Evolutionary conservation across 768 basidiomycete species (phyloP), one percentile per base, ranked within the genome.

Genomic region (Ramaria rubella): DNA sequence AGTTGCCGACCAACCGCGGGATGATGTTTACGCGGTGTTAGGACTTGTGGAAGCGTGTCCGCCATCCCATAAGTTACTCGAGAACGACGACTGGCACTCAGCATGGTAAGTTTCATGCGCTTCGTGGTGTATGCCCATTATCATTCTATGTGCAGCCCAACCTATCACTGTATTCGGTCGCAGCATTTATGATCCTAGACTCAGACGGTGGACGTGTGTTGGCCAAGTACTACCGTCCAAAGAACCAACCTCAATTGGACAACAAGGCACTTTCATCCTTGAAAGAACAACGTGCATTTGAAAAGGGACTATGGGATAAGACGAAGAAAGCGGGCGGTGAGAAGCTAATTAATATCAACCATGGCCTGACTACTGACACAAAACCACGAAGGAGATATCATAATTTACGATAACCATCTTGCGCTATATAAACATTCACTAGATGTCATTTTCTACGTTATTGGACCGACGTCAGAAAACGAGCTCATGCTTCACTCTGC

Each of bases 241-340:
- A 65, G 68, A 77, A 76, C 54, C 79, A 83, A 60, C 80, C 80
- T 0, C 72, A 79, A 40, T 77, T 82, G 70, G 75, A 88, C 71
- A 70, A 74, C 57, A 87, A 86, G 63, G 76, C 80, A 46, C 75
- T 87, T 26, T 72, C 76, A 14, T 81, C 82, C 5, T 68, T 92
- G 62, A 98, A 97, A 70, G 95, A 99, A 66, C 95, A 96, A 69
- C 86, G 90, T 52, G 81, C 85, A 8, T 97, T 97, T 68, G 96
- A 99, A 76, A 95, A 96, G 75, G 88, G 88, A 0, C 75, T 98
- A 31, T 95, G 85, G 81, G 86, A 90, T 63, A 99, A 99, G 74
- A 96, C 95, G 0, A 93, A 93, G 73, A 91, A 94, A 68, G 77
- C 89, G 12, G 89, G 89, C 72, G 91, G 94, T 95, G 70, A 68